phyloP scores from a whole-genome alignment of 2,329 filamentous ascomycete genomes.

The Fragosphaeria purpurea region DNA sequence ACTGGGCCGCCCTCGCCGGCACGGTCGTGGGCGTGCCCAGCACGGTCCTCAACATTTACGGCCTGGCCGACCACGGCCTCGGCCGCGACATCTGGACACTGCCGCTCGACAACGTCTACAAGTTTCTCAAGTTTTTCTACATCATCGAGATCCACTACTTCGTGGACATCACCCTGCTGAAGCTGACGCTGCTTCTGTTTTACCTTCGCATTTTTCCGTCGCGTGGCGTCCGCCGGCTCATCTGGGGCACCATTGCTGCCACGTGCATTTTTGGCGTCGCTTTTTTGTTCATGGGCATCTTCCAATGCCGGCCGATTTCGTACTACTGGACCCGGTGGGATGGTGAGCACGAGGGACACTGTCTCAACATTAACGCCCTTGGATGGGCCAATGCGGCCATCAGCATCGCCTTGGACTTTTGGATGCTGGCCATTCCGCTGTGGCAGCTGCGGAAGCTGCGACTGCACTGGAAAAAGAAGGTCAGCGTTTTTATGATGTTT shows the following conservation, averaged over 20 bases:
- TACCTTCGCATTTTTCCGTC: slow-evolving; percentile 45
- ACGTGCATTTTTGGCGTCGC: slow-evolving; percentile 28
- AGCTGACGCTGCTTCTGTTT: slow-evolving; percentile 43
- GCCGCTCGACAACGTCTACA: slow-evolving; percentile 27
- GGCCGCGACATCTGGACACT: slow-evolving; percentile 44
- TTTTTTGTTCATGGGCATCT: slow-evolving; percentile 33
- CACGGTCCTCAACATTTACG: slow-evolving; percentile 22
- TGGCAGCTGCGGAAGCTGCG: slow-evolving; percentile 29
- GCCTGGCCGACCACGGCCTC: slow-evolving; percentile 29
- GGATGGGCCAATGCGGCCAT: slow-evolving; percentile 42
- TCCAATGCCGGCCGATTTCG: slow-evolving; percentile 41
- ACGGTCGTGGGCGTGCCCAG: slow-evolving; percentile 19
- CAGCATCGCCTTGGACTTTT: slow-evolving; percentile 41
- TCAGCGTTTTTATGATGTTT: slow-evolving; percentile 36
- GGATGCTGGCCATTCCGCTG: slow-evolving; percentile 43
- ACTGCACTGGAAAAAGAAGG: slow-evolving; percentile 38
- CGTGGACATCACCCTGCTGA: slow-evolving; percentile 33
- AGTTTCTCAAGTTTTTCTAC: slow-evolving; percentile 34
- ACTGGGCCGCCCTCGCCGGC: slow-evolving; percentile 23
- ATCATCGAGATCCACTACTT: slow-evolving; percentile 35
- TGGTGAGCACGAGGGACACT: slow-evolving; percentile 33
- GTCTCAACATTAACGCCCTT: slow-evolving; percentile 38
- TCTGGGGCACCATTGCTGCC: slow-evolving; percentile 33
- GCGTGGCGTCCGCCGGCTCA: slow-evolving; percentile 24
- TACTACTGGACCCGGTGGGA: slow-evolving; percentile 47